Evolutionary conservation across 352 stramenopile genomes (phyloP).

Genomic region (Plasmopara viticola): DNA sequence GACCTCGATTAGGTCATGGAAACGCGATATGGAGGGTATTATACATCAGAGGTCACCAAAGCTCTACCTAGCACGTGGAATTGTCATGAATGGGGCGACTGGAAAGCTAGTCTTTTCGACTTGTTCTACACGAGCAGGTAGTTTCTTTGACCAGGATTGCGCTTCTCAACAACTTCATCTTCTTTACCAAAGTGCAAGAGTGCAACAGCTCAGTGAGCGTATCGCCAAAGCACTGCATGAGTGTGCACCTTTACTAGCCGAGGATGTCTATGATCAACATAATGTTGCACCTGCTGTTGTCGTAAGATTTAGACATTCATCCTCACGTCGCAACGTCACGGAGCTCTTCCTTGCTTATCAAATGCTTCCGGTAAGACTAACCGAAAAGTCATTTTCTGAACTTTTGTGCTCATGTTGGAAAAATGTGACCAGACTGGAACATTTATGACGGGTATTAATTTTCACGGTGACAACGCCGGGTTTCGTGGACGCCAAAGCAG

Average conservation of each 20-base stretch:
- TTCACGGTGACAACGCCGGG: conserved; percentile 15
- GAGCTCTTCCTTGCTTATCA: conserved; percentile 25
- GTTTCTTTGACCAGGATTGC: conserved; percentile 11
- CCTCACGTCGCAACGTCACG: conserved; percentile 1
- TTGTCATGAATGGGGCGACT: conserved; percentile 36
- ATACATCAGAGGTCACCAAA: not conserved
- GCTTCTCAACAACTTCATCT: conserved; percentile 6
- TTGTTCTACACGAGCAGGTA: not conserved
- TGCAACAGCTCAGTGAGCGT: conserved; percentile 20
- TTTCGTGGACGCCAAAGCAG: conserved; percentile 8
- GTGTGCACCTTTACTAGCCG: conserved; percentile 20
- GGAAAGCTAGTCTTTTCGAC: conserved; percentile 21
- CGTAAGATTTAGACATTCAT: conserved; percentile 12
- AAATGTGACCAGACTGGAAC: conserved; percentile 4
- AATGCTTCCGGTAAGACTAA: conserved; percentile 33
- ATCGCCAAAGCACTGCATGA: conserved; percentile 27
- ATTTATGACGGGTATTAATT: conserved; percentile 17
- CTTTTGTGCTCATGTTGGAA: not conserved
- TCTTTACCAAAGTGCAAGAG: conserved; percentile 13
- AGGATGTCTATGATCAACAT: conserved; percentile 3
- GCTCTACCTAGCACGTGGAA: conserved; percentile 19
- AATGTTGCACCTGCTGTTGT: conserved; percentile 10
- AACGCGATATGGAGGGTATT: conserved; percentile 6
- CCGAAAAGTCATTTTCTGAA: not conserved
- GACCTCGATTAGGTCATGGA: conserved; percentile 16